Base-by-base conservation (phyloP, 257 asterid species). In the Scutellaria baicalensis region DNA sequence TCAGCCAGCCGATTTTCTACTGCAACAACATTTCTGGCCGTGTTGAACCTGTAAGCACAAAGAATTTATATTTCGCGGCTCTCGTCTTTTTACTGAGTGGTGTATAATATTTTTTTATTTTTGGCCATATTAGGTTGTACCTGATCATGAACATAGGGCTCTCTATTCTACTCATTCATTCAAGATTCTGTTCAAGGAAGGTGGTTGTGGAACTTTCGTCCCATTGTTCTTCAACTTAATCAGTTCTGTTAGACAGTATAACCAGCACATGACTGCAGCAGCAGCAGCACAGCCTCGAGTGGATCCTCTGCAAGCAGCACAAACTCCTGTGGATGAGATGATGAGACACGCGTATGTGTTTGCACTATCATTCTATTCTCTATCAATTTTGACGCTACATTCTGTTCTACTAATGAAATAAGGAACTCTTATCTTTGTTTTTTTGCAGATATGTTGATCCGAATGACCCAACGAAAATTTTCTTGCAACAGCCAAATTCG, bases 141-240 rank as follows among this genome's bases (percentile, higher is more conserved):
- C 99, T 0, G 97, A 91, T 0, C 81, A 79, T 35, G 97, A 91
- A 66, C 71, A 88, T 14, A 79, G 90, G 77, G 97, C 97, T 61
- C 82, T 94, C 43, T 88, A 87, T 71, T 94, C 97, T 18, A 79
- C 97, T 33, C 97, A 91, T 27, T 77, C 96, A 18, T 87, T 89
- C 89, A 94, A 91, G 85, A 94, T 94, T 69, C 82, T 94, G 81
- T 94, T 94, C 86, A 94, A 91, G 80, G 99, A 91, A 71, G 99
- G 99, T 2, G 99, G 99, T 14, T 94, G 99, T 85, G 99, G 99
- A 70, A 94, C 99, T 35, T 91, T 91, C 56, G 61, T 94, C 72
- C 97, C 99, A 9, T 75, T 94, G 31, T 91, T 94, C 81, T 88
- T 91, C 81, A 91, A 91, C 85, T 74, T 94, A 54, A 84, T 94